Evolutionary conservation across 1,284 basidiomycete species (phyloP).

Genomic region (Tylopilus sp.): DNA sequence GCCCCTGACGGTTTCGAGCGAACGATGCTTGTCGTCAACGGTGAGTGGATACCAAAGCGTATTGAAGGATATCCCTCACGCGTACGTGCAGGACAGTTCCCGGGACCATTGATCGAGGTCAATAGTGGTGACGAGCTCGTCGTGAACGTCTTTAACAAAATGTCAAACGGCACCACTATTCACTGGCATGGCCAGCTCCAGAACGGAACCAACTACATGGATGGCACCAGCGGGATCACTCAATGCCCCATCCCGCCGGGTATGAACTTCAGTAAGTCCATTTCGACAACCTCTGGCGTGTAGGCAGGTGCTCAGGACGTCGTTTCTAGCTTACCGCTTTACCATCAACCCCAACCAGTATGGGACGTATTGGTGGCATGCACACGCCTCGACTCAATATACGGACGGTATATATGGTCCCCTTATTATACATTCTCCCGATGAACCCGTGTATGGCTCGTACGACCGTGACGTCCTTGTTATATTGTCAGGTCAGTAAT

Average conservation of each 20-base stretch:
- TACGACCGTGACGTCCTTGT: conserved; percentile 30
- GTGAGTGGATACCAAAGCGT: conserved; percentile 5
- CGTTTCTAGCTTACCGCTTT: conserved; percentile 25
- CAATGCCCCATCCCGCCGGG: conserved; percentile 34
- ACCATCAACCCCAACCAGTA: conserved; percentile 33
- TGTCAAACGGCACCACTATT: conserved; percentile 32
- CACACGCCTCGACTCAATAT: conserved; percentile 33
- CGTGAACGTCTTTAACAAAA: conserved; percentile 33
- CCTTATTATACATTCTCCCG: conserved; percentile 32
- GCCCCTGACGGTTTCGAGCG: conserved; percentile 32
- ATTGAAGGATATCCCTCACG: not conserved
- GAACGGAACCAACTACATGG: conserved; percentile 37
- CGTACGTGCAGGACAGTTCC: conserved; percentile 27
- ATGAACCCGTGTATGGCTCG: conserved; percentile 28
- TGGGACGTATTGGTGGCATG: conserved; percentile 34
- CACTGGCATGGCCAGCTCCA: conserved; percentile 36
- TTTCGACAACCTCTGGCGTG: not conserved
- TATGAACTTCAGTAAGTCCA: conserved; percentile 31
- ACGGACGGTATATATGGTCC: conserved; percentile 35
- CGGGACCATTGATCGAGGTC: conserved; percentile 32
- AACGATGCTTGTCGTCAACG: conserved; percentile 33
- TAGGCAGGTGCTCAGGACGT: conserved; percentile 3
- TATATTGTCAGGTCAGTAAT: conserved; percentile 27
- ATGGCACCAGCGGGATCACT: conserved; percentile 32
- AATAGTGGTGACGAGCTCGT: conserved; percentile 33